Evolutionary conservation across 2,329 filamentous ascomycete genomes (phyloP).

Genomic region (Alternaria conjuncta): DNA sequence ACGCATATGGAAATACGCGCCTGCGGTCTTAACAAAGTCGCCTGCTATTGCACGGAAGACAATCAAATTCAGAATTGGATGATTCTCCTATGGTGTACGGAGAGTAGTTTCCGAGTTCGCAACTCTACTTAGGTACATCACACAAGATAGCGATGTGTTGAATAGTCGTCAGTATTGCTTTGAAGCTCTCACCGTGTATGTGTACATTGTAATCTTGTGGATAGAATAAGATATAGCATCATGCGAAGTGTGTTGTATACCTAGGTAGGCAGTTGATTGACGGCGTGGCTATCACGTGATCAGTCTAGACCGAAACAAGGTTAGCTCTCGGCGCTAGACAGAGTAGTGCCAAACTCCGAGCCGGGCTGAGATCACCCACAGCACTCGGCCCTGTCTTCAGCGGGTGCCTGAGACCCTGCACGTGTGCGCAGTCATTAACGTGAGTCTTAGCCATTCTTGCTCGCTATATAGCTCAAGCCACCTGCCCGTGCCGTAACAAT

Average conservation of each 20-base stretch:
- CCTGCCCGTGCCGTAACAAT: background rate
- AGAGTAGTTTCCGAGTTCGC: constrained; percentile 23
- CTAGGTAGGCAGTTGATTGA: background rate
- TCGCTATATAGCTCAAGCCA: background rate
- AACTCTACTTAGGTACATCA: background rate
- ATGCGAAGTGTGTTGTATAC: background rate
- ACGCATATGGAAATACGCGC: background rate
- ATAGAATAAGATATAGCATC: background rate
- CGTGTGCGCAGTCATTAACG: background rate
- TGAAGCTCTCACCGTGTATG: background rate
- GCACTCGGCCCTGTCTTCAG: background rate
- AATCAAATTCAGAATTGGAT: background rate
- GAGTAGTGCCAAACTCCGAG: background rate
- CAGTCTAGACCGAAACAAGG: background rate
- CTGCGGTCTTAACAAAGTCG: background rate
- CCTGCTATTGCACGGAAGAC: background rate
- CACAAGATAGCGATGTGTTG: background rate
- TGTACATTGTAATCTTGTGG: background rate
- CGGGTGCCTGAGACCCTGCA: background rate
- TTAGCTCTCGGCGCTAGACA: background rate
- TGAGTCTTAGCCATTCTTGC: background rate
- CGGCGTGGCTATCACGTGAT: background rate
- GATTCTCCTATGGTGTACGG: constrained; percentile 10
- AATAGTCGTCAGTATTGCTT: background rate
- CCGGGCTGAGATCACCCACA: background rate